Evolutionary conservation across 352 stramenopile genomes (phyloP).

Genomic region (Phytophthora podocarpi): DNA sequence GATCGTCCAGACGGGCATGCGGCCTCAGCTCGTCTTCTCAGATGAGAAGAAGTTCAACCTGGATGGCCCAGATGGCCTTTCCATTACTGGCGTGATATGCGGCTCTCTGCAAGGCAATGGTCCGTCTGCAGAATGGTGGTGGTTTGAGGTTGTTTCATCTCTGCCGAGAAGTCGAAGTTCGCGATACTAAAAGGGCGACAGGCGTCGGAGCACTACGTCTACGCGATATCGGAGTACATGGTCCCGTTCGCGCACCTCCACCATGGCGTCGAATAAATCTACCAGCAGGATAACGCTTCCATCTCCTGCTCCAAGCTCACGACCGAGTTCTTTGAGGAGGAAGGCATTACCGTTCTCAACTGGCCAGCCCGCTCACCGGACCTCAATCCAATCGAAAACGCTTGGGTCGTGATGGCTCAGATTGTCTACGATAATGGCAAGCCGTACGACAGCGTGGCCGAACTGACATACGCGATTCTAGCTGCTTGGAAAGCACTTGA

Average conservation of each 20-base stretch:
- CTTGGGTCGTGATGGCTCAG: constrained; percentile 3
- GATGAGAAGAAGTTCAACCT: no score
- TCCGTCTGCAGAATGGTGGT: no score
- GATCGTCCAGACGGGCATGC: no score
- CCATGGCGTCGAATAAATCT: background rate
- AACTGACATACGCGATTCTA: background rate
- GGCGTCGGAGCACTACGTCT: background rate
- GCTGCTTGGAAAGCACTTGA: background rate
- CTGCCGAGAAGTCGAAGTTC: no score
- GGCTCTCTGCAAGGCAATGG: no score
- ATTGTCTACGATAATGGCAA: constrained; percentile 7
- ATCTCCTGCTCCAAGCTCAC: background rate
- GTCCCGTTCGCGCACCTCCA: background rate
- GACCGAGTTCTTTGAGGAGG: constrained; percentile 6
- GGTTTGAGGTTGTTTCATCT: no score
- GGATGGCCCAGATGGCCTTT: no score
- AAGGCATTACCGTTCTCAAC: background rate
- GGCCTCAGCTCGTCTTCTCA: no score
- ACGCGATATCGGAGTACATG: background rate
- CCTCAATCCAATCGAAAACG: constrained; percentile 12
- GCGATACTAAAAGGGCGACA: no score
- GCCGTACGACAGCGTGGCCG: background rate
- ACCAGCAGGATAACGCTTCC: background rate
- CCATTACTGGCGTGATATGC: no score
- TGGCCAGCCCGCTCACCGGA: constrained; percentile 11